Base-by-base conservation (phyloP, 306 rosid species). In the Castanea crenata region DNA sequence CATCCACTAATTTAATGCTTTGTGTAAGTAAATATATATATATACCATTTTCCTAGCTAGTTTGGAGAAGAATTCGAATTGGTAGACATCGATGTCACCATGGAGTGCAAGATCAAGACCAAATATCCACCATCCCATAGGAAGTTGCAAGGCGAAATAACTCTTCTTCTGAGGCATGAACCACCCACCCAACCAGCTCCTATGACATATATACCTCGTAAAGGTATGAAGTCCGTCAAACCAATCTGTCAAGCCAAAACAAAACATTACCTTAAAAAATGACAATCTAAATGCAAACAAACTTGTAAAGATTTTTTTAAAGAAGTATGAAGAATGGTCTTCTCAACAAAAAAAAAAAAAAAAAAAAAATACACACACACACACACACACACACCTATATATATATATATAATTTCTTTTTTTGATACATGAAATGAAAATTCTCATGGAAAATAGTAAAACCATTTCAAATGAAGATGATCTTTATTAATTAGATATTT, bases 121-220 rank as follows among this genome's bases (percentile, higher is more conserved):
- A 76, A 94, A 94, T 71, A 94, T 74, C 97, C 98, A 94, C 98
- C 98, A 94, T 78, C 86, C 64, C 83, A 87, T 88, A 49, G 98
- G 97, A 72, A 94, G 97, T 80, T 92, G 87, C 85, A 94, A 83
- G 64, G 98, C 97, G 59, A 94, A 94, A 78, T 92, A 94, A 88
- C 97, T 92, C 90, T 88, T 94, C 86, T 84, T 92, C 79, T 94
- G 98, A 69, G 97, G 97, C 93, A 94, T 91, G 71, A 88, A 86
- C 98, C 98, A 94, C 81, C 98, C 98, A 76, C 98, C 97, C 87
- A 94, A 89, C 98, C 98, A 94, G 84, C 81, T 92, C 85, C 85
- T 92, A 69, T 92, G 92, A 79, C 97, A 94, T 81, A 94, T 91
- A 80, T 85, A 88, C 91, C 97, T 90, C 97, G 91, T 94, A 81